These are phyloP conservation scores for Naganishia onofrii DNA, from an alignment of 768 basidiomycete genomes.

Conservation along the genomic window DNA sequence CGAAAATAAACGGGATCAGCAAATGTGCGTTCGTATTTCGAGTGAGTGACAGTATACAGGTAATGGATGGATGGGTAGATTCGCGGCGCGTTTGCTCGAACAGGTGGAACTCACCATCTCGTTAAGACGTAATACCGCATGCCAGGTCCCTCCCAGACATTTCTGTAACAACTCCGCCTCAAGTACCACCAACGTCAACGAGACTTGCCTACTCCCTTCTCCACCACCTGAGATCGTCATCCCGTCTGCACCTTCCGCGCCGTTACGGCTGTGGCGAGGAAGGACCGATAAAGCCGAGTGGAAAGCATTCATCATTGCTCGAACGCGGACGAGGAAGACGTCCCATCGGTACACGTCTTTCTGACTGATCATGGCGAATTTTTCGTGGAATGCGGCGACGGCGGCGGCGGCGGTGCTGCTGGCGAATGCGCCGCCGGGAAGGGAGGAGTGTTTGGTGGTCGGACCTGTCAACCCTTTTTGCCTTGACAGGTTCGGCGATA, in stretches of 20 bases:
- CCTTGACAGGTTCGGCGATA: too few relatives aligned
- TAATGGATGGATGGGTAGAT: too few relatives aligned
- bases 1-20: not conserved
- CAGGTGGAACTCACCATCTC: slow-evolving; percentile 42
- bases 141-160: slow-evolving; percentile 34
- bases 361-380: not conserved
- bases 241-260: too few relatives aligned
- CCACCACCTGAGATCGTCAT: too few relatives aligned
- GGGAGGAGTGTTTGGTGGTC: too few relatives aligned
- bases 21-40: too few relatives aligned
- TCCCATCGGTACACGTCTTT: slow-evolving; percentile 24
- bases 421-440: too few relatives aligned
- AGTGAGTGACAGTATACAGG: too few relatives aligned
- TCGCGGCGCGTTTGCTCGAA: too few relatives aligned
- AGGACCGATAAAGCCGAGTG: not conserved
- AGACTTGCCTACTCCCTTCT: not conserved
- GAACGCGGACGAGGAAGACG: slow-evolving; percentile 2
- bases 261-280: not conserved
- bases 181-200: slow-evolving; percentile 4
- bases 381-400: not conserved
- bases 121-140: slow-evolving; percentile 41
- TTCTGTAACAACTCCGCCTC: slow-evolving; percentile 14
- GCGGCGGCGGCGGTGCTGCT: not conserved
- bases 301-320: slow-evolving; percentile 9
- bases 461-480: too few relatives aligned